These are phyloP conservation scores for Cyberlindnera misumaiensis DNA, from an alignment of 805 yeast genomes.

Conservation along the genomic window DNA sequence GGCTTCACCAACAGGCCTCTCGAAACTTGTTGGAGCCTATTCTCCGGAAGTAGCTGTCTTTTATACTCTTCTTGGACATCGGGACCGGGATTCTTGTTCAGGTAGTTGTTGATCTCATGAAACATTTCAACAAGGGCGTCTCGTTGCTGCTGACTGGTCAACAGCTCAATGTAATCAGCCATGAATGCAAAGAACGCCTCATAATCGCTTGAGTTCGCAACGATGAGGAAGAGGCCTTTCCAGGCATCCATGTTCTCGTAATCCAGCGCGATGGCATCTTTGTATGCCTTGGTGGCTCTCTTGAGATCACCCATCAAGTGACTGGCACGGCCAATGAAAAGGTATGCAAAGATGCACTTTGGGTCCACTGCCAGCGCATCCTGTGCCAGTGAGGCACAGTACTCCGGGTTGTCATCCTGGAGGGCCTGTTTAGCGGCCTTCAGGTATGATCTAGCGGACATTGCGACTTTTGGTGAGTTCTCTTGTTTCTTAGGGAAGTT, in stretches of 20 bases:
- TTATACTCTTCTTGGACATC: conserved; percentile 42
- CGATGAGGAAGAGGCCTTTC: conserved; percentile 66
- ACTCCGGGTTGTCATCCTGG: conserved; percentile 50
- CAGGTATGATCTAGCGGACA: conserved; percentile 32
- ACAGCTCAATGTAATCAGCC: conserved; percentile 36
- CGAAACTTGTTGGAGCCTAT: conserved; percentile 44
- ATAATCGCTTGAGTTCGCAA: conserved; percentile 31
- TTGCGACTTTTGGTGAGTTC: conserved; percentile 3
- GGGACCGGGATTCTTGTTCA: conserved; percentile 26
- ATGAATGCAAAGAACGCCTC: conserved; percentile 40
- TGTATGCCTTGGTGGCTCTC: conserved; percentile 38
- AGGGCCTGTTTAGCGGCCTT: conserved; percentile 48
- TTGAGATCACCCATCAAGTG: conserved; percentile 35
- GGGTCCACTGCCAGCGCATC: conserved; percentile 52
- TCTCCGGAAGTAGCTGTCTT: conserved; percentile 47
- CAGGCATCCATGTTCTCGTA: conserved; percentile 58
- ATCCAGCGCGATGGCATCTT: conserved; percentile 42
- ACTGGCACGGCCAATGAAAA: conserved; percentile 67
- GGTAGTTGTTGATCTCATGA: conserved; percentile 39
- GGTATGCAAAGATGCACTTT: conserved; percentile 55
- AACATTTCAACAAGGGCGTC: conserved; percentile 42
- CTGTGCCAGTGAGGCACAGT: conserved; percentile 49
- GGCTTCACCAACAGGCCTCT: conserved; percentile 42
- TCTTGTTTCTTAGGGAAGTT: not conserved
- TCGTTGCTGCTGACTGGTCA: conserved; percentile 31